Evolutionary conservation across 129 eudicot genomes (phyloP).

Genomic region (sunflower (Helianthus annuus)): DNA sequence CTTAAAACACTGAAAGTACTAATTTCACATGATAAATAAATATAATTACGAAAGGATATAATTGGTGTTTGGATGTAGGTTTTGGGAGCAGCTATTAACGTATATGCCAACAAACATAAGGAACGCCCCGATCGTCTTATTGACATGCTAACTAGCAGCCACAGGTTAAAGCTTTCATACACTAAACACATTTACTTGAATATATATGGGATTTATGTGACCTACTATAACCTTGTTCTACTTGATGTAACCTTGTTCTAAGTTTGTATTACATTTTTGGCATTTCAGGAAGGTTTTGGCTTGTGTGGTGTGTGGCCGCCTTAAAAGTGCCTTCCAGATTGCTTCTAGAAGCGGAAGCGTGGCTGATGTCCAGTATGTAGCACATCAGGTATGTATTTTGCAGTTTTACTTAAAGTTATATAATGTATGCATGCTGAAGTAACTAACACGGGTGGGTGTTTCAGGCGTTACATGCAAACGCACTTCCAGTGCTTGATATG

Average conservation of each 20-base stretch:
- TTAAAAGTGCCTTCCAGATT: conserved; percentile 96
- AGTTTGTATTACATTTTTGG: conserved; percentile 3
- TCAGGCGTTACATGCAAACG: conserved; percentile 97
- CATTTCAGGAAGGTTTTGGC: conserved; percentile 95
- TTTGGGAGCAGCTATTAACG: conserved; percentile 97
- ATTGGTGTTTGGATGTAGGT: conserved; percentile 52
- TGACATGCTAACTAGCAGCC: conserved; percentile 97
- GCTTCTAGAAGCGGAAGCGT: conserved; percentile 99
- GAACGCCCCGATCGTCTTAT: conserved; percentile 99
- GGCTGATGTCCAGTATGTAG: conserved; percentile 99
- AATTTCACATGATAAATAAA: conserved; percentile 4
- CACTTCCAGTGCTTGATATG: conserved; percentile 96
- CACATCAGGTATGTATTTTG: conserved; percentile 75
- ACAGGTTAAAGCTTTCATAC: conserved; percentile 54
- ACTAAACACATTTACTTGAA: background rate
- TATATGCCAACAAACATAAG: conserved; percentile 95
- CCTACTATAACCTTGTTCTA: background rate
- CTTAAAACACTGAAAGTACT: too few relatives aligned
- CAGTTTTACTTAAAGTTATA: too few relatives aligned
- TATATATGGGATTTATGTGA: too few relatives aligned
- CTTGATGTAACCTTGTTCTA: background rate
- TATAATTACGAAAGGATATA: background rate
- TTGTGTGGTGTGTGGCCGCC: conserved; percentile 98
- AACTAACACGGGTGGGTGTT: conserved; percentile 12
- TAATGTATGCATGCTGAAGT: background rate